Conservation (phyloP, 2,329 filamentous ascomycete species). For the Helotiales sp. region DNA sequence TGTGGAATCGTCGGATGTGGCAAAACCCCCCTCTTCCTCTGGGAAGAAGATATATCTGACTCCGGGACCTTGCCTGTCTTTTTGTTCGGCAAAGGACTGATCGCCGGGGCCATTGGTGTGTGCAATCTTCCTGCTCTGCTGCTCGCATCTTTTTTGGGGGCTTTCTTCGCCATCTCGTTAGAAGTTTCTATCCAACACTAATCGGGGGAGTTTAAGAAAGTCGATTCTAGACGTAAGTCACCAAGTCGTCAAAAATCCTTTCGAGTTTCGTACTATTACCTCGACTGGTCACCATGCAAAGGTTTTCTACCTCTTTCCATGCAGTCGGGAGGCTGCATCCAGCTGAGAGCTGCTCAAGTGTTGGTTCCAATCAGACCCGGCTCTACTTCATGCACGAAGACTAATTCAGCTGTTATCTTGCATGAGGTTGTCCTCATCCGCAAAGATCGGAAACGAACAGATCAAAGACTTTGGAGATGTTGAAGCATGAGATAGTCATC, state of each 20-base stretch:
- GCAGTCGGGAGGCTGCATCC: not conserved
- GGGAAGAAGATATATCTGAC: not conserved
- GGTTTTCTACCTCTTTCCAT: not conserved
- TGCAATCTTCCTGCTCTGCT: not conserved
- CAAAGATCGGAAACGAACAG: too few relatives aligned
- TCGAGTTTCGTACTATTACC: too few relatives aligned
- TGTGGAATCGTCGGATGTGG: not conserved
- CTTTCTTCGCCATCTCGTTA: not conserved
- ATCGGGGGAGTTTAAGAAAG: not conserved
- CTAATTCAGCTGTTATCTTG: not conserved
- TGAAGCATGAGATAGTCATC: too few relatives aligned
- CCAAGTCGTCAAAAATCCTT: too few relatives aligned
- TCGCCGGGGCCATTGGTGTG: not conserved
- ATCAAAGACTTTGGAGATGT: too few relatives aligned
- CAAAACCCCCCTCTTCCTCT: not conserved
- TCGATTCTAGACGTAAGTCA: too few relatives aligned
- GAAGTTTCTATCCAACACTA: not conserved
- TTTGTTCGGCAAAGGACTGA: too few relatives aligned
- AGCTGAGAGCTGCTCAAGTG: not conserved
- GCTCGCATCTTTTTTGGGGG: not conserved
- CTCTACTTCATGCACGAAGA: not conserved
- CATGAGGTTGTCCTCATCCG: too few relatives aligned
- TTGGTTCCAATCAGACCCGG: not conserved
- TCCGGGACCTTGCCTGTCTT: not conserved
- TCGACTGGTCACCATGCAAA: too few relatives aligned